Evolutionary conservation across 2,329 filamentous ascomycete species (phyloP), one percentile per base, ranked within the genome.

Genomic region (Colletotrichum orchidophilum): DNA sequence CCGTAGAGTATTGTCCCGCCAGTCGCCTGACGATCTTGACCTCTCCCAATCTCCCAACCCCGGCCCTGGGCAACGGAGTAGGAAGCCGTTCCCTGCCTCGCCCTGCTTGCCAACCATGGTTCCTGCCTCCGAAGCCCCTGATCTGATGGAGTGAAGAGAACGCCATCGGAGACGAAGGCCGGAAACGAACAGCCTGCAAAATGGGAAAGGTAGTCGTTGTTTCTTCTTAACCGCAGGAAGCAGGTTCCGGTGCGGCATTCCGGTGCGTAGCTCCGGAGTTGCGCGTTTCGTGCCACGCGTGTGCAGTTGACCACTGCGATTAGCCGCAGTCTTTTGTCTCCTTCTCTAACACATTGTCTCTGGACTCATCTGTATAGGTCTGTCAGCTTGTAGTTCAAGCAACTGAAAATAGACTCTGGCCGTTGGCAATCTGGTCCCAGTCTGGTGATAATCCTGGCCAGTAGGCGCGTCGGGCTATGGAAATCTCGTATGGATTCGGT

Each of bases 221-320:
- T 65, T 42, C 21, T 53, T 13, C 21, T 24, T 3, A 46, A 46
- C 33, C 54, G 33, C 18, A 21, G 35, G 18, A 27, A 71, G 64
- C n/a, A 29, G 12, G 5, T 42, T 11, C 50, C 27, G 33, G 53
- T 29, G 18, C 52, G 42, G 69, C 21, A n/a, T n/a, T n/a, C n/a
- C n/a, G n/a, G n/a, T n/a, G n/a, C n/a, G n/a, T n/a, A n/a, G 59
- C 13, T 54, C 58, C 58, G 69, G 64, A 63, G 15, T 26, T 70
- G 61, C 62, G 27, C 50, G 63, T 67, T 63, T 58, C 67, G n/a
- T 70, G 33, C 35, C 68, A 68, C 61, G 53, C 58, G 39, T 52
- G 49, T 57, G 58, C 39, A 59, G 49, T 52, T 50, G 53, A 63
- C 33, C n/a, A 53, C 53, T 49, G 31, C 11, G 13, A 27, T 42